phyloP scores from a whole-genome alignment of 768 basidiomycete genomes.

The Phanerochaete sordida region DNA sequence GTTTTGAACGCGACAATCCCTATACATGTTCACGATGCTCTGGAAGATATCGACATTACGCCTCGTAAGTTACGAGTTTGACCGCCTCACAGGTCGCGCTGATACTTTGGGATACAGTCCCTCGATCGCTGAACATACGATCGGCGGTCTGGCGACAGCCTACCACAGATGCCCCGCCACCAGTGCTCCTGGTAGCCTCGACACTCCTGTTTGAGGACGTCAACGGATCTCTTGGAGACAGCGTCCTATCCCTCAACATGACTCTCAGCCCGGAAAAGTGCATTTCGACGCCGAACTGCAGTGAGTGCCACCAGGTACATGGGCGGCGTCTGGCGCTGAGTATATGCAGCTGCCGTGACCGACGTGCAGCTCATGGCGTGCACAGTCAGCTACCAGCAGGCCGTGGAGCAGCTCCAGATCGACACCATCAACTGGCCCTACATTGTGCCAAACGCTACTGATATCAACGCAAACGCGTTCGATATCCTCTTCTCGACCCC shows the following conservation, averaged over 20 bases:
- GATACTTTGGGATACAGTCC: background rate
- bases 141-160: background rate
- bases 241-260: background rate
- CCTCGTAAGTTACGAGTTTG: background rate
- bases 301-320: background rate
- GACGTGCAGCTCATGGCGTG: background rate
- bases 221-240: background rate
- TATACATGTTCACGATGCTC: background rate
- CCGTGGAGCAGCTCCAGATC: background rate
- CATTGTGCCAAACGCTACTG: background rate
- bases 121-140: background rate
- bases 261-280: background rate
- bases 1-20: background rate
- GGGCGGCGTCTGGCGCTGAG: background rate
- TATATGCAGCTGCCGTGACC: background rate
- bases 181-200: background rate
- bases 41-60: background rate
- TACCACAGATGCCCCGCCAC: background rate
- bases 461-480: too few relatives aligned
- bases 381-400: background rate
- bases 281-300: background rate
- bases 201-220: background rate
- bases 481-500: background rate
- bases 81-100: too few relatives aligned
- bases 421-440: background rate